Evolutionary conservation across 495 filamentous ascomycete genomes (phyloP), one percentile per base, ranked within the genome.

Genomic region (Tetracladium marchalianum): DNA sequence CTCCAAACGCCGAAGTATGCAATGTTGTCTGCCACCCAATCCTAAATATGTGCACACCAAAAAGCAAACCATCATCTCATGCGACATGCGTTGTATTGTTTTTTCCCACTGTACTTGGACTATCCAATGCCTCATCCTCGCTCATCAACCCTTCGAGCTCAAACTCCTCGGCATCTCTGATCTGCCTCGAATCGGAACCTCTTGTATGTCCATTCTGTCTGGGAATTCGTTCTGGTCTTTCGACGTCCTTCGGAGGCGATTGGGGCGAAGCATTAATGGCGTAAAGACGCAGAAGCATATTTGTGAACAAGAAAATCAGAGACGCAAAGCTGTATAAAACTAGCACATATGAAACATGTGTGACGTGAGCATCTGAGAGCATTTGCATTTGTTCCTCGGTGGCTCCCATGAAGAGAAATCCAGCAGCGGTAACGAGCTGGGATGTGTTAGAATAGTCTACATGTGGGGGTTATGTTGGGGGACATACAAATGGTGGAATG

Each of bases 321-420:
- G 94, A 95, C 11, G 90, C 80, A 38, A 96, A 69, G 60, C 85
- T 92, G 71, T 83, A 98, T 5, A 96, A 67, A 43, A 96, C 85
- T 41, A 98, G 72, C 37, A 96, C 71, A 61, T 97, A 97, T 10
- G 89, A 82, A 37, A 97, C 87, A 60, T 93, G 85, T 33, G 85
- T 85, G 58, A 97, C 80, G 43, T 81, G 75, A 3, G 81, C 81
- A 38, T 74, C 68, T 38, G 74, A 66, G 11, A 97, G 66, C 1
- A 96, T 66, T 32, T 71, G 56, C 84, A 97, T 90, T 60, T 98
- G 90, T 61, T 97, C 90, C 62, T 98, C 92, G 2, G 86, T 96
- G 18, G 93, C 92, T 41, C 85, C 83, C 88, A 96, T 93, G 71
- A 98, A 97, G 44, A 96, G 74, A 66, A 98, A 93, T 24, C 92